Conservation (phyloP, 164 flowering plant genomes). For the Aristolochia contorta region DNA sequence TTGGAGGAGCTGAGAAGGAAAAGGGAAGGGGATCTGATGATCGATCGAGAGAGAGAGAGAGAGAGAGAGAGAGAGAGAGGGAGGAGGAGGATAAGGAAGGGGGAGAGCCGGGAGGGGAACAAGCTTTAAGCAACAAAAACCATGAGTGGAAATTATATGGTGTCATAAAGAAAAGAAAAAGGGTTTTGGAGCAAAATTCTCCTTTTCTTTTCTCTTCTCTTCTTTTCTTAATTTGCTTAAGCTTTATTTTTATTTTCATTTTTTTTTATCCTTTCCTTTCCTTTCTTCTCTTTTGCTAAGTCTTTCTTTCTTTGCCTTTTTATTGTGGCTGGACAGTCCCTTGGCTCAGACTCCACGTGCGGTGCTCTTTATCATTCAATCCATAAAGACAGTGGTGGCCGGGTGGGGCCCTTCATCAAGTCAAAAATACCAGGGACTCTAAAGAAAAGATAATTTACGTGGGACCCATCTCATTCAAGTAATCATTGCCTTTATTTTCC, state of each 20-base stretch:
- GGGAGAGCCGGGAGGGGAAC: slow-evolving; percentile 12
- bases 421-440: slow-evolving; percentile 23
- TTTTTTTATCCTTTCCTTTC: slow-evolving; percentile 4
- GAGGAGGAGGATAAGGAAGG: slow-evolving; percentile 10
- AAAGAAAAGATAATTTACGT: slow-evolving; percentile 21
- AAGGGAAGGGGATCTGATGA: too few species aligned
- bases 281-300: slow-evolving; percentile 1
- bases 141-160: slow-evolving; percentile 54
- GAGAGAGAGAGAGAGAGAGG: too few species aligned
- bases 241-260: slow-evolving; percentile 1
- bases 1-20: slow-evolving; percentile 2
- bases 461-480: slow-evolving; percentile 35
- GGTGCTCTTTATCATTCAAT: slow-evolving; percentile 60
- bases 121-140: slow-evolving; percentile 62
- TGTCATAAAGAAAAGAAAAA: slow-evolving; percentile 22
- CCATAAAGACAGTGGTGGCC: slow-evolving; percentile 51
- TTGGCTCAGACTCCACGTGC: slow-evolving; percentile 84
- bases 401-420: slow-evolving; percentile 29
- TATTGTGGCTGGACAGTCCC: slow-evolving; percentile 48
- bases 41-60: too few species aligned
- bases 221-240: neutral
- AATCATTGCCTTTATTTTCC: slow-evolving; percentile 25
- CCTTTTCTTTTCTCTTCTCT: too few species aligned
- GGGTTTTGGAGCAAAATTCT: slow-evolving; percentile 5
- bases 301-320: slow-evolving; percentile 11